Conservation (phyloP, 2,329 filamentous ascomycete species). For the Stagonosporopsis rhizophila region DNA sequence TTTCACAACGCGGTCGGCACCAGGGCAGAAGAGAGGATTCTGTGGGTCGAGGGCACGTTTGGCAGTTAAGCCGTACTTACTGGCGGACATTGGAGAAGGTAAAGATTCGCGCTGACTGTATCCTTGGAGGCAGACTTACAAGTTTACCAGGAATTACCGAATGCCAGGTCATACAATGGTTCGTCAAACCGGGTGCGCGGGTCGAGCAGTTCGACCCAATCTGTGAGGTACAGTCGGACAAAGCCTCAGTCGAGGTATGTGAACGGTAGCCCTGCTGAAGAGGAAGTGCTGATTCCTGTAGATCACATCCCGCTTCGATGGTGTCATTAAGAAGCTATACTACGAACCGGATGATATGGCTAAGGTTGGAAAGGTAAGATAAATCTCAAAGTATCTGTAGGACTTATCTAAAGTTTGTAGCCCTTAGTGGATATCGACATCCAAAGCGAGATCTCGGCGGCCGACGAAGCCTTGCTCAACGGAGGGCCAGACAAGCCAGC, state of each 20-base stretch:
- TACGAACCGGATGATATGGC: conserved; percentile 97
- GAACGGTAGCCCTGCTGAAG: not conserved
- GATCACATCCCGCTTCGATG: conserved; percentile 95
- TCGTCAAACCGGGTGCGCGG: conserved; percentile 91
- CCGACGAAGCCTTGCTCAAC: conserved; percentile 58
- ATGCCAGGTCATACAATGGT: conserved; percentile 99
- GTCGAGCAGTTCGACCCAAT: conserved; percentile 98
- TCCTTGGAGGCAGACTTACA: conserved; percentile 6
- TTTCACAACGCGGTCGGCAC: conserved; percentile 29
- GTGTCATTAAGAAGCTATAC: conserved; percentile 93
- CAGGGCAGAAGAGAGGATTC: conserved; percentile 49
- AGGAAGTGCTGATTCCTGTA: conserved; percentile 49
- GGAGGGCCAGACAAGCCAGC: conserved; percentile 40
- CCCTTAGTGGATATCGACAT: conserved; percentile 95
- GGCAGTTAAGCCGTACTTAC: conserved; percentile 77
- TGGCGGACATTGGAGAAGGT: conserved; percentile 90
- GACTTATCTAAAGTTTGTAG: conserved; percentile 51
- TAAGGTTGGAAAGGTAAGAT: conserved; percentile 75
- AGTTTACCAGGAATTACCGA: conserved; percentile 81
- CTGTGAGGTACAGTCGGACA: conserved; percentile 98
- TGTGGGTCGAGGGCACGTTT: conserved; percentile 41
- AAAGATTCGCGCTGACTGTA: conserved; percentile 25
- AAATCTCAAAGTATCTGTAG: too few species aligned
- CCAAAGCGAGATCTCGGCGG: conserved; percentile 73
- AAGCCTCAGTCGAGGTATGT: conserved; percentile 71